A percentile compares a stretch with the other conserved stretches of the same genome.
These are phyloP conservation scores for Pugionium cornutum DNA, from an alignment of 345 rosid species.

Conservation along the genomic window DNA sequence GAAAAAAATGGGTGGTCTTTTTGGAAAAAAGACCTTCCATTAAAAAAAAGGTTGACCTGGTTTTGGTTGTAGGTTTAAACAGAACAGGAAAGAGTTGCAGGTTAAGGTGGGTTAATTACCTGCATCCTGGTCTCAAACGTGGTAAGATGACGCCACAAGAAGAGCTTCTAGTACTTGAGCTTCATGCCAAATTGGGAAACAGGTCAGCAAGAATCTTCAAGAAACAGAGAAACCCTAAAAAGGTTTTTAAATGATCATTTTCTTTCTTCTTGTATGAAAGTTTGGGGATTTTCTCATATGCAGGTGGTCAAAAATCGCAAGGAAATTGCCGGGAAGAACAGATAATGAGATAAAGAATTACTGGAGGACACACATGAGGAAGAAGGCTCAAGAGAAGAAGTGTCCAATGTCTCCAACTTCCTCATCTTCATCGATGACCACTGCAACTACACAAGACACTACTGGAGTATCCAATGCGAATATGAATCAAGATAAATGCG, in stretches of 20 bases:
- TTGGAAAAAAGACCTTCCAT: slow-evolving; percentile 49
- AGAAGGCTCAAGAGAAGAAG: slow-evolving; percentile 85
- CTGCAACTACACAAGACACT: slow-evolving; percentile 57
- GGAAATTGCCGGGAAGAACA: slow-evolving; percentile 89
- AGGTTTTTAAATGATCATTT: neutral
- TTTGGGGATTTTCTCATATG: slow-evolving; percentile 12
- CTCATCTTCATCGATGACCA: slow-evolving; percentile 60
- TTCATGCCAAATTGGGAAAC: slow-evolving; percentile 93
- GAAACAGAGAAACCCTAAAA: slow-evolving; percentile 26
- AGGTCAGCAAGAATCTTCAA: slow-evolving; percentile 52
- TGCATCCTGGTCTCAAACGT: slow-evolving; percentile 92
- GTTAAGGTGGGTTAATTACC: slow-evolving; percentile 54
- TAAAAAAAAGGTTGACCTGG: slow-evolving; percentile 45
- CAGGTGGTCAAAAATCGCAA: slow-evolving; percentile 97
- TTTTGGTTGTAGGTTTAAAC: slow-evolving; percentile 90
- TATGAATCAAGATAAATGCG: slow-evolving; percentile 45
- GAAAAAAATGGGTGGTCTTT: slow-evolving; percentile 47
- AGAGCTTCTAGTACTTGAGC: slow-evolving; percentile 87
- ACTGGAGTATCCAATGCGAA: slow-evolving; percentile 53
- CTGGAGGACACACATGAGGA: slow-evolving; percentile 95
- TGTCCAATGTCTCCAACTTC: slow-evolving; percentile 49
- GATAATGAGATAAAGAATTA: slow-evolving; percentile 97
- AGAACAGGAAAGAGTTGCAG: slow-evolving; percentile 97
- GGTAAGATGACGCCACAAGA: slow-evolving; percentile 96
- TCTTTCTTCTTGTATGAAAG: neutral